Percentiles rank a stretch among this genome's conserved stretches.
Conservation (phyloP, 2,329 filamentous ascomycete species). For the Colletotrichum theobromicola region DNA sequence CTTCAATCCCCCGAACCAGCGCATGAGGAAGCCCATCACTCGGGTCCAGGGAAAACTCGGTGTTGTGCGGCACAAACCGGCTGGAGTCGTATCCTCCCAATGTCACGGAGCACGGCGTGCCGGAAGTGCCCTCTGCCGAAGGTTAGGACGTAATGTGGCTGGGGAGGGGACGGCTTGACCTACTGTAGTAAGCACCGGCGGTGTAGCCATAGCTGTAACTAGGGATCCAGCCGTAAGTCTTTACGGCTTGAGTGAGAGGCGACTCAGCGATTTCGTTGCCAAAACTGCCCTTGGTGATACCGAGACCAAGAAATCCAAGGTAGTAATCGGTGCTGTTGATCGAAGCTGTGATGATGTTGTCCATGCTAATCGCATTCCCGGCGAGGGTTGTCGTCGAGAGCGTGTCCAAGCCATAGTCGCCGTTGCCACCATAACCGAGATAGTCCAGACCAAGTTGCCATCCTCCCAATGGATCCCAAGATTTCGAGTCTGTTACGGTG, state of each 20-base stretch:
- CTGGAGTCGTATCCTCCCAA: conserved; percentile 74
- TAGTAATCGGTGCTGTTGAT: conserved; percentile 63
- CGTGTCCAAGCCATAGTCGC: conserved; percentile 65
- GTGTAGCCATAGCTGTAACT: conserved; percentile 80
- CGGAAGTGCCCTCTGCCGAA: conserved; percentile 38
- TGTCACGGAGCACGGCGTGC: conserved; percentile 62
- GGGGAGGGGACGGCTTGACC: conserved; percentile 31
- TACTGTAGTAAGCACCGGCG: conserved; percentile 75
- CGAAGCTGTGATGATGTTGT: conserved; percentile 52
- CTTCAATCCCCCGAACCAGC: conserved; percentile 62
- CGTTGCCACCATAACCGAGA: conserved; percentile 64
- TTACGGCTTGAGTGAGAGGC: conserved; percentile 62
- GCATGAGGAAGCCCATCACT: conserved; percentile 62
- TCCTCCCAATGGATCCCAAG: conserved; percentile 63
- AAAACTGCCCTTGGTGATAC: conserved; percentile 60
- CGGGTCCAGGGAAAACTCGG: conserved; percentile 62
- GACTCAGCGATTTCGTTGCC: conserved; percentile 52
- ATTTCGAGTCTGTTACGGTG: conserved; percentile 55
- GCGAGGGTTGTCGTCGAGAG: conserved; percentile 45
- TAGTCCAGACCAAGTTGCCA: conserved; percentile 66
- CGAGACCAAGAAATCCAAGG: conserved; percentile 61
- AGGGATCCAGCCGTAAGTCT: conserved; percentile 64
- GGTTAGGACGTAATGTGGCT: conserved; percentile 30
- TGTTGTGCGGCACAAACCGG: conserved; percentile 65
- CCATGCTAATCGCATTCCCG: conserved; percentile 44